These are phyloP conservation scores for Fusarium buxicola DNA, from an alignment of 2,329 filamentous ascomycete genomes.

Conservation along the genomic window DNA sequence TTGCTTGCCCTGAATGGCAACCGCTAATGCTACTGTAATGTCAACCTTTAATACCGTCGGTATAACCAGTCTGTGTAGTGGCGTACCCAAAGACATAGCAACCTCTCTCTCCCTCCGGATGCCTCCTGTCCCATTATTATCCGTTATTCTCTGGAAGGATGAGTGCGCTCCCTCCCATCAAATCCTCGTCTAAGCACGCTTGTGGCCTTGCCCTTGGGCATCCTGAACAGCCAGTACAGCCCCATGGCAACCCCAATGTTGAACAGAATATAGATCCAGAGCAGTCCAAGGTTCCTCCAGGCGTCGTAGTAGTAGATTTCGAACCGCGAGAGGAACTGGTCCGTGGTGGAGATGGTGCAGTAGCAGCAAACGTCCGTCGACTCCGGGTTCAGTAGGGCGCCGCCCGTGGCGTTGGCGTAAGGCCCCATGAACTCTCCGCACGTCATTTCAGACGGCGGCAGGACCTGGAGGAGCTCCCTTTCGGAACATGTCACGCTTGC, in stretches of 20 bases:
- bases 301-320: constrained; percentile 11
- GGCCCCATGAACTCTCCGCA: constrained; percentile 62
- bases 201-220: not conserved
- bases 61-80: too few relatives aligned
- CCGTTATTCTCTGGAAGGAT: too few relatives aligned
- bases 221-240: constrained; percentile 1
- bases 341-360: constrained; percentile 7
- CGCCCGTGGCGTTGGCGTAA: constrained; percentile 59
- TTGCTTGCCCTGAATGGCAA: too few relatives aligned
- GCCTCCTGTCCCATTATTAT: too few relatives aligned
- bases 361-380: constrained; percentile 4
- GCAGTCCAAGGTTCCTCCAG: constrained; percentile 21
- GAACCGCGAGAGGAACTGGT: not conserved
- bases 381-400: constrained; percentile 57
- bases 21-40: too few relatives aligned
- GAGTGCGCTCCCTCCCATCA: too few relatives aligned
- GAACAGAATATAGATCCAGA: constrained; percentile 15
- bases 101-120: too few relatives aligned
- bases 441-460: constrained; percentile 49
- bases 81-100: too few relatives aligned
- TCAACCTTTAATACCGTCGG: too few relatives aligned
- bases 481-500: constrained; percentile 3
- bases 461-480: constrained; percentile 7
- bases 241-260: constrained; percentile 10
- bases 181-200: too few relatives aligned